Percentiles rank a stretch among this genome's conserved stretches.
Conservation (phyloP, 352 stramenopile species). For the Phytophthora pistaciae region DNA sequence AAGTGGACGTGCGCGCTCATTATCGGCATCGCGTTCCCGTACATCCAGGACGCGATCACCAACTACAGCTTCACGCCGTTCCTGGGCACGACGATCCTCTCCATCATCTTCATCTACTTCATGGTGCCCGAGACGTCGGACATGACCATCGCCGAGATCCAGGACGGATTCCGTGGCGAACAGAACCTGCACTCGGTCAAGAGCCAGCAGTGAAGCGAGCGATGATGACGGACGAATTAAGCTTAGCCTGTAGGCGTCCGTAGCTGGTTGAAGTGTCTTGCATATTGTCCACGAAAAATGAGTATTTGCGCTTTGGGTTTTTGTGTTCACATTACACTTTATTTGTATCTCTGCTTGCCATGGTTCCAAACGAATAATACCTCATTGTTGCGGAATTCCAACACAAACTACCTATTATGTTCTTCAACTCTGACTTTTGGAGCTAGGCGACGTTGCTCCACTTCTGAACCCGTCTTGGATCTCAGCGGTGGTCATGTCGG, state of each 20-base stretch:
- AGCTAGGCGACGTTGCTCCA: not conserved
- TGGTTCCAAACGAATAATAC: too few relatives aligned
- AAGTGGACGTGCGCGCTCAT: constrained; percentile 62
- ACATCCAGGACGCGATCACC: constrained; percentile 48
- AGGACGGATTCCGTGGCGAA: constrained; percentile 40
- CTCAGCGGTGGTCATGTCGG: constrained; percentile 64
- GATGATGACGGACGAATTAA: too few relatives aligned
- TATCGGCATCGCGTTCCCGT: constrained; percentile 63
- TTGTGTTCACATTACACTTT: too few relatives aligned
- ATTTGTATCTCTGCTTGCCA: too few relatives aligned
- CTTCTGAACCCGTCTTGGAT: constrained; percentile 60
- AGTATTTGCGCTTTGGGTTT: too few relatives aligned
- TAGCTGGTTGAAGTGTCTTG: not conserved
- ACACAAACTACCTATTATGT: too few relatives aligned
- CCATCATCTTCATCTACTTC: constrained; percentile 46
- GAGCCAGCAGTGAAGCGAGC: constrained; percentile 8
- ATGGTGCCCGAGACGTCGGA: constrained; percentile 64
- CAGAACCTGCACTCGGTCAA: constrained; percentile 11
- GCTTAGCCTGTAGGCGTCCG: not conserved
- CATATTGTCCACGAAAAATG: not conserved
- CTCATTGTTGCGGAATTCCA: too few relatives aligned
- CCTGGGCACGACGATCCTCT: constrained; percentile 45
- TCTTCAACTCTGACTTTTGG: too few relatives aligned
- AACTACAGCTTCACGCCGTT: constrained; percentile 61
- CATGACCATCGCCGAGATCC: constrained; percentile 68